Percentiles rank a stretch among this genome's conserved stretches.
Evolutionary conservation across 2,329 filamentous ascomycete species (phyloP).

Genomic region (Aureobasidium sp.): DNA sequence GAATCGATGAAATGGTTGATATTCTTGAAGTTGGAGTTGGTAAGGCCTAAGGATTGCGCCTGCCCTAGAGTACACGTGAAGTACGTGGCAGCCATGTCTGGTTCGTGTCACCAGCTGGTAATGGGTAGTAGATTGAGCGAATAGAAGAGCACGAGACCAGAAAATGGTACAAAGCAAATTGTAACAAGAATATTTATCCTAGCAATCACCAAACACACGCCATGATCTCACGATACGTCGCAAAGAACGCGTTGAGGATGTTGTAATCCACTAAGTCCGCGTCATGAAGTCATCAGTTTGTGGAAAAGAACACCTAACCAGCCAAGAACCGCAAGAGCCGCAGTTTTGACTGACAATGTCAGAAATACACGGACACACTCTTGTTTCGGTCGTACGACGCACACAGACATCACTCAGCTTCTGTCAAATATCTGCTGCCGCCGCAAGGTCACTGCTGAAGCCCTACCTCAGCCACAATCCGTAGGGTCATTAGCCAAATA

Average conservation of each 20-base stretch:
- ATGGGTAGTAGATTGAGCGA: not conserved
- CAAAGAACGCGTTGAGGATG: conserved; percentile 7
- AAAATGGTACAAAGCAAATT: not conserved
- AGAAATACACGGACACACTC: conserved; percentile 2
- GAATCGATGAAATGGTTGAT: conserved; percentile 46
- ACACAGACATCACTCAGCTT: conserved; percentile 3
- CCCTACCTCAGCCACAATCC: not conserved
- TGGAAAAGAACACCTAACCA: not conserved
- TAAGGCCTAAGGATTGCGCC: conserved; percentile 35
- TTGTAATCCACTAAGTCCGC: not conserved
- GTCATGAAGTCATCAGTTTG: conserved; percentile 4
- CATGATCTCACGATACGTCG: conserved; percentile 6
- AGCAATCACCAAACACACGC: conserved; percentile 8
- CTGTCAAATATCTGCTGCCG: not conserved
- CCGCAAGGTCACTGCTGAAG: not conserved
- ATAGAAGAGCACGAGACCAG: not conserved
- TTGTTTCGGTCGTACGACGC: not conserved
- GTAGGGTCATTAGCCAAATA: not conserved
- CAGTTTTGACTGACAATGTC: not conserved
- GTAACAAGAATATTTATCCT: not conserved
- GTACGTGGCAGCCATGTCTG: conserved; percentile 38
- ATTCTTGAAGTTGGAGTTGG: conserved; percentile 34
- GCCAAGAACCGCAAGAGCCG: conserved; percentile 1
- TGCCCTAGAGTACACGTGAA: conserved; percentile 57
- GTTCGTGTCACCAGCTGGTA: not conserved